Evolutionary conservation across 192 early-diverging fungal genomes (phyloP), one percentile per base, ranked within the genome.

Genomic region (Lobosporangium transversale): DNA sequence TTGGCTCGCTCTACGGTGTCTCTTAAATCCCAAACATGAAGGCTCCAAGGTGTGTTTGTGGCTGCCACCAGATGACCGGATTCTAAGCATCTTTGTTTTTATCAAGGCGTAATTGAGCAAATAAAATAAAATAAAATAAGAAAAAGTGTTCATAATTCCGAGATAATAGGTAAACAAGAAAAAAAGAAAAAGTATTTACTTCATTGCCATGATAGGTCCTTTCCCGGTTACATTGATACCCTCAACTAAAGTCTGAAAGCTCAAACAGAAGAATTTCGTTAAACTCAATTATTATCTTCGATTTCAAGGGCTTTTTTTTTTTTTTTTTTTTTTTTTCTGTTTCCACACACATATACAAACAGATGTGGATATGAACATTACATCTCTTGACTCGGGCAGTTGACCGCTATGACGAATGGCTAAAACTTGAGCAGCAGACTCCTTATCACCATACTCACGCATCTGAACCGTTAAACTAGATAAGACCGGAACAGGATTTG

Each of bases 391-490:
- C 10, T 54, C 63, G 20, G 30, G 14, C 24, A 75, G 21, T 14
- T 32, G 30, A 15, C 62, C 56, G 8, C 54, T 54, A 32, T 61
- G 45, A 3, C 63, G 63, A 27, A 66, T 65, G 15, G 30, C 26
- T 9, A 75, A 45, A 7, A 75, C 40, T 37, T 60, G 60, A 10
- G 56, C 50, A 3, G 70, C 70, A 18, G 70, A 66, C 3, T 65
- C 70, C 11, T 65, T 75, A 23, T 75, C 70, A 36, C 70, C 70
- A 42, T 75, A 75, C 24, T 66, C 44, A 11, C 70, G 58, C 62
- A 75, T 75, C 29, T 75, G 51, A 2, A 66, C 70, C 32, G 63
- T 75, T 26, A 65, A 32, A 26, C 70, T 53, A 7, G 70, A 75
- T 1, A 48, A 63, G 0, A 66, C 57, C 2, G 62, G 70, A 27